Evolutionary conservation across 139 green algal genomes (phyloP).

Genomic region (Astrephomene gubernaculifera): DNA sequence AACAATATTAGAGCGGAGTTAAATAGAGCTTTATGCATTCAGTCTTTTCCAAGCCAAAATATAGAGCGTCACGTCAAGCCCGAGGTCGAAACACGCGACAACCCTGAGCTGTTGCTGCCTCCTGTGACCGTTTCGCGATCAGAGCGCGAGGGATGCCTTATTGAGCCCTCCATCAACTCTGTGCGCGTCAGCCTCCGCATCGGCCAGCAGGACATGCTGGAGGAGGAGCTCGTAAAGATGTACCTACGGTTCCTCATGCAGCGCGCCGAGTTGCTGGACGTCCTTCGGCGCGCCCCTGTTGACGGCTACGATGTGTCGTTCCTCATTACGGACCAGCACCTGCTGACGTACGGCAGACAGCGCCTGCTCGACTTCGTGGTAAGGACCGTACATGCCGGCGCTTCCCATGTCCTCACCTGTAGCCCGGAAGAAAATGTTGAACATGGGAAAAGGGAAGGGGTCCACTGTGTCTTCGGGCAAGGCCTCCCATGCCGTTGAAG

Average conservation of each 20-base stretch:
- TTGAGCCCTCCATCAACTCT: conserved; percentile 76
- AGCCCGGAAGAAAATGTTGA: too few species aligned
- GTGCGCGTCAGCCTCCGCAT: conserved; percentile 71
- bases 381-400: too few species aligned
- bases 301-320: conserved; percentile 73
- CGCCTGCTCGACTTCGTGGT: conserved; percentile 76
- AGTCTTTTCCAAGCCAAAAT: conserved; percentile 52
- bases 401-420: too few species aligned
- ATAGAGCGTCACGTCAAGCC: conserved; percentile 76
- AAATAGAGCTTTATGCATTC: conserved; percentile 55
- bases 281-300: conserved; percentile 68
- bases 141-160: conserved; percentile 65
- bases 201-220: conserved; percentile 58
- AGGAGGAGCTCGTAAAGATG: conserved; percentile 64
- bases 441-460: too few species aligned
- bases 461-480: too few species aligned
- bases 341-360: conserved; percentile 50
- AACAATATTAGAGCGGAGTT: conserved; percentile 37
- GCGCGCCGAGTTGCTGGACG: conserved; percentile 70
- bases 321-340: conserved; percentile 73
- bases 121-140: conserved; percentile 62
- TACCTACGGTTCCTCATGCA: conserved; percentile 74
- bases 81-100: conserved; percentile 65
- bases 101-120: conserved; percentile 55
- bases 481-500: too few species aligned